Conservation (phyloP, 768 basidiomycete genomes). For the Suillus decipiens region DNA sequence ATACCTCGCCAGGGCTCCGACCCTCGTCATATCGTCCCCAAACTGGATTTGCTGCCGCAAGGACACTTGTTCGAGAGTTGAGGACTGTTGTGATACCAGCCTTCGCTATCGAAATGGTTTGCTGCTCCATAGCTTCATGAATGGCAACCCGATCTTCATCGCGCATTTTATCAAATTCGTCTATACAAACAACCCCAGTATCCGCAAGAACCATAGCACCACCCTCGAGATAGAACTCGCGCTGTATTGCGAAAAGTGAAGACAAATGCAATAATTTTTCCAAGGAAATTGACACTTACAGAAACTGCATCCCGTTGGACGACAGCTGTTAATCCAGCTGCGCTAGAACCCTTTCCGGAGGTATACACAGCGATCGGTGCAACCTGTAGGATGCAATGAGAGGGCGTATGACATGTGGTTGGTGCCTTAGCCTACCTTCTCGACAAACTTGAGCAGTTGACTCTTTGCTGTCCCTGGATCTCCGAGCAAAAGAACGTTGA, state of each 20-base stretch:
- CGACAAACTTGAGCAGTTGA: constrained; percentile 97
- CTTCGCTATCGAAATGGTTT: constrained; percentile 98
- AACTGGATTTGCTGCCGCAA: constrained; percentile 97
- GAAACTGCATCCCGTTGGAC: constrained; percentile 93
- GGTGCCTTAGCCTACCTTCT: constrained; percentile 59
- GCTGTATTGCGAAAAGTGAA: constrained; percentile 44
- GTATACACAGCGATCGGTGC: constrained; percentile 98
- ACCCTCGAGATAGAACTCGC: constrained; percentile 98
- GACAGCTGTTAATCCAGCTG: constrained; percentile 96
- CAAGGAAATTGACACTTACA: constrained; percentile 47
- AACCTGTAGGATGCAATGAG: constrained; percentile 50
- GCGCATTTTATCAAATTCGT: constrained; percentile 99
- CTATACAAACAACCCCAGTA: constrained; percentile 97
- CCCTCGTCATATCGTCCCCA: constrained; percentile 98
- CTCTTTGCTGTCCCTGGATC: constrained; percentile 99
- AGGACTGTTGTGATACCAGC: constrained; percentile 98
- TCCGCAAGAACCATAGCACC: constrained; percentile 99
- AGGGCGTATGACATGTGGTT: constrained; percentile 2
- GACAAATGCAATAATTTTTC: not conserved
- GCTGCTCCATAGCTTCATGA: constrained; percentile 99
- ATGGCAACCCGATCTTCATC: constrained; percentile 99
- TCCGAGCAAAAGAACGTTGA: constrained; percentile 94
- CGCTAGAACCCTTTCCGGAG: constrained; percentile 97
- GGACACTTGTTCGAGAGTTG: constrained; percentile 93
- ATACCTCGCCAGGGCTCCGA: constrained; percentile 89